Evolutionary conservation across 345 rosid genomes (phyloP).

Genomic region (Crucihimalaya himalaica): DNA sequence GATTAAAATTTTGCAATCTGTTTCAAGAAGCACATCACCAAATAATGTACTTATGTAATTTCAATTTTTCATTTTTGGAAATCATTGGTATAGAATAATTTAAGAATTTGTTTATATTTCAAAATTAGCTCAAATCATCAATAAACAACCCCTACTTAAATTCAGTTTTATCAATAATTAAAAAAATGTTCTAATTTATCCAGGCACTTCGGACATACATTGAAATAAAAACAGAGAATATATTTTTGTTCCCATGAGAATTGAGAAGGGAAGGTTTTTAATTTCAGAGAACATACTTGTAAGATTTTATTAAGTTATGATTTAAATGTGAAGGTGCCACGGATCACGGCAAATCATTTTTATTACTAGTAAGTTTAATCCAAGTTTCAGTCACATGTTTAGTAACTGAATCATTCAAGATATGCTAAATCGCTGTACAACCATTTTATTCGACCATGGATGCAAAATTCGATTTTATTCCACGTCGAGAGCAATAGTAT

Average conservation of each 20-base stretch:
- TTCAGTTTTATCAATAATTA: background rate
- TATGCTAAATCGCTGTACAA: constrained; percentile 14
- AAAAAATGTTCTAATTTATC: background rate
- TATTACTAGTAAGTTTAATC: background rate
- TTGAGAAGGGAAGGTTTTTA: background rate
- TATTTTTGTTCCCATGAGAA: background rate
- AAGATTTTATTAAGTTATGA: background rate
- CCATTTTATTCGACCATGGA: background rate
- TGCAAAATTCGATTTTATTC: background rate
- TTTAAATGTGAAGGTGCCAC: background rate
- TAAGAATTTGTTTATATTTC: background rate
- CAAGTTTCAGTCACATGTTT: constrained; percentile 3
- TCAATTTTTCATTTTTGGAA: background rate
- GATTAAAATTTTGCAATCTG: too few relatives aligned
- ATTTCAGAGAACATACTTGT: background rate
- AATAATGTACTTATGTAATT: background rate
- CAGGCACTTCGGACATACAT: background rate
- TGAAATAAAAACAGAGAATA: background rate
- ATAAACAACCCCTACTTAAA: background rate
- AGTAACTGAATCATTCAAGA: constrained; percentile 6
- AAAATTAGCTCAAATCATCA: background rate
- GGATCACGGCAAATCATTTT: constrained; percentile 1
- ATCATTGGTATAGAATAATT: background rate
- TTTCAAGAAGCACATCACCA: too few relatives aligned
- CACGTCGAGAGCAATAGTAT: background rate